phyloP scores from a whole-genome alignment of 495 filamentous ascomycete genomes.

The Aspergillus panamensis region DNA sequence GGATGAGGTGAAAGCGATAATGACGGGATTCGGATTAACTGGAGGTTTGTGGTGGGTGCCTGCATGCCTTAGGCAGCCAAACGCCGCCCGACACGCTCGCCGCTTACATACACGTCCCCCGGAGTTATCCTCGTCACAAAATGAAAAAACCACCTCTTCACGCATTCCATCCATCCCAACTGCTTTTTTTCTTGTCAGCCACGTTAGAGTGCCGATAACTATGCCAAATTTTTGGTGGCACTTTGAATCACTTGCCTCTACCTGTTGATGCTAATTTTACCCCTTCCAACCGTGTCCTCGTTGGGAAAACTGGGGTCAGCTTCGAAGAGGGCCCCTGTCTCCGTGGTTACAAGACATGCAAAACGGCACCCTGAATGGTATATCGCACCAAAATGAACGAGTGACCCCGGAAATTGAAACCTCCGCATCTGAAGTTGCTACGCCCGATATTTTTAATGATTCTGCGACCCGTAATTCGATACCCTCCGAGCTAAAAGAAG shows the following conservation, averaged over 20 bases:
- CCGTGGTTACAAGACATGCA: constrained; percentile 55
- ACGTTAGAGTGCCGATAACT: constrained; percentile 48
- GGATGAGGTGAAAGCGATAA: constrained; percentile 29
- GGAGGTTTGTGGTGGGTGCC: constrained; percentile 29
- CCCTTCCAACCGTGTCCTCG: constrained; percentile 58
- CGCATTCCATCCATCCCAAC: constrained; percentile 33
- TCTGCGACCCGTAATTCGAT: constrained; percentile 28
- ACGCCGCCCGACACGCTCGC: constrained; percentile 22
- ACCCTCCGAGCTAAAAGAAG: constrained; percentile 32
- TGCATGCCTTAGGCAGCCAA: constrained; percentile 21
- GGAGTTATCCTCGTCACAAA: constrained; percentile 24
- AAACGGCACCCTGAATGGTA: constrained; percentile 51
- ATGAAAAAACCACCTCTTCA: constrained; percentile 47
- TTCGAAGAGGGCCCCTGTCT: constrained; percentile 47
- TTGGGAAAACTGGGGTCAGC: constrained; percentile 64
- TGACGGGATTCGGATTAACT: constrained; percentile 30
- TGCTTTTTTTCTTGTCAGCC: constrained; percentile 37
- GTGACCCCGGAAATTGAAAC: constrained; percentile 38
- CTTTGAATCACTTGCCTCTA: constrained; percentile 49
- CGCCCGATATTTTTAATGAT: constrained; percentile 27
- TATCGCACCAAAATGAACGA: constrained; percentile 45
- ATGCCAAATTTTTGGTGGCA: constrained; percentile 59
- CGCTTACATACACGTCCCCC: constrained; percentile 32
- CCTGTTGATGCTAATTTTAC: constrained; percentile 63
- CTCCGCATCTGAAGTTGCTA: constrained; percentile 24